phyloP scores from a whole-genome alignment of 2,329 filamentous ascomycete species.

The Tolypocladium cylindrosporum region DNA sequence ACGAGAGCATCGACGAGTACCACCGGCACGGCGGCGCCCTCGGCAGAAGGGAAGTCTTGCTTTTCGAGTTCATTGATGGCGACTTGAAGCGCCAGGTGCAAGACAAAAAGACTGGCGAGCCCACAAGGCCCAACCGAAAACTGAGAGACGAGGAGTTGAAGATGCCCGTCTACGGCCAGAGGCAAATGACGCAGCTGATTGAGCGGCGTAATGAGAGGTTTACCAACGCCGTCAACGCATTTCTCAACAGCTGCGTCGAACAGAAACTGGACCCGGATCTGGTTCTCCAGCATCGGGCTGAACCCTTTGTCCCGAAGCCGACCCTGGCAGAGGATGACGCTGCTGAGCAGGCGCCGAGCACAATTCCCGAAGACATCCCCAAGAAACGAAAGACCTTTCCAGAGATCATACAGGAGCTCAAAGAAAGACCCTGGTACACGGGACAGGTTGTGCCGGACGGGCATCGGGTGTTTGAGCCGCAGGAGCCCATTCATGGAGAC shows the following conservation, averaged over 20 bases:
- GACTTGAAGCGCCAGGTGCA: constrained; percentile 76
- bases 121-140: constrained; percentile 55
- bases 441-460: constrained; percentile 90
- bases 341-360: constrained; percentile 24
- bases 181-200: constrained; percentile 81
- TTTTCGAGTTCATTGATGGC: constrained; percentile 89
- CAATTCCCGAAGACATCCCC: constrained; percentile 63
- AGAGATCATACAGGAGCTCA: constrained; percentile 78
- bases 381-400: constrained; percentile 69
- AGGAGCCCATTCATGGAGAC: constrained; percentile 72
- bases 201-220: constrained; percentile 86
- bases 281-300: constrained; percentile 47
- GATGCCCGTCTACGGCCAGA: constrained; percentile 88
- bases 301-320: constrained; percentile 52
- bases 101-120: constrained; percentile 63
- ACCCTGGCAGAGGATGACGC: constrained; percentile 27
- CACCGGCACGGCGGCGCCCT: constrained; percentile 4
- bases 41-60: constrained; percentile 57
- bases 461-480: constrained; percentile 81
- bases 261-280: constrained; percentile 58
- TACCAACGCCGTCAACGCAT: constrained; percentile 61
- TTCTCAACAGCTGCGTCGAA: constrained; percentile 63
- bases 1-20: constrained; percentile 27
- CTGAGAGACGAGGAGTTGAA: constrained; percentile 71
- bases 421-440: constrained; percentile 76